These are phyloP conservation scores for Vitis rotundifolia DNA, from an alignment of 164 flowering plant genomes.

Conservation along the genomic window DNA sequence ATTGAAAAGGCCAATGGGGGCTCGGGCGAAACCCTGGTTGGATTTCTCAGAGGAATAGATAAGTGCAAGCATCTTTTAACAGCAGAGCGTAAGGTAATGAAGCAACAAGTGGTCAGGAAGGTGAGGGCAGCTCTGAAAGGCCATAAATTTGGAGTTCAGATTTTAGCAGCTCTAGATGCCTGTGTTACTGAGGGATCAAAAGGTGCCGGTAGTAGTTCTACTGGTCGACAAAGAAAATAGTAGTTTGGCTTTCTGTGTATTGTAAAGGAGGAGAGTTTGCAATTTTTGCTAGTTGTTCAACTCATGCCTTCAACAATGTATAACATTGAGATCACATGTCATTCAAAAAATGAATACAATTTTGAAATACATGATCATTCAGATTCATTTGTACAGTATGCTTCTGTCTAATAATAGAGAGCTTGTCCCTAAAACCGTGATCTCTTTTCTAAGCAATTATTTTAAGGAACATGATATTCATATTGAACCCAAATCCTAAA, in stretches of 20 bases:
- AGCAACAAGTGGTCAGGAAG: constrained; percentile 46
- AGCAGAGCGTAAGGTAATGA: constrained; percentile 46
- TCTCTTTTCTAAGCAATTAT: too few species aligned
- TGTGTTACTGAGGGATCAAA: constrained; percentile 37
- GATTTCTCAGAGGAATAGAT: constrained; percentile 42
- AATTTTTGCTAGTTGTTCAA: not conserved
- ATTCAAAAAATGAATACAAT: not conserved
- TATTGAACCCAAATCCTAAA: too few species aligned
- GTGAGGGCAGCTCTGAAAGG: constrained; percentile 36
- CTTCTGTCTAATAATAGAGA: too few species aligned
- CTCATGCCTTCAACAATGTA: not conserved
- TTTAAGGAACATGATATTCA: too few species aligned
- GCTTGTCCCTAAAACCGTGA: too few species aligned
- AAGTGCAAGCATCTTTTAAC: constrained; percentile 43
- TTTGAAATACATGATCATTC: not conserved
- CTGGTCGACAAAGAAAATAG: constrained; percentile 25
- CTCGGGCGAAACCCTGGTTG: constrained; percentile 30
- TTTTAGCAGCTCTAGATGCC: constrained; percentile 38
- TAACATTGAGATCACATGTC: not conserved
- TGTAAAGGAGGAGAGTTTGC: not conserved
- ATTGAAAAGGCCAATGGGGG: constrained; percentile 31
- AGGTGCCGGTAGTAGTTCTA: constrained; percentile 23
- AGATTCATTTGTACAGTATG: too few species aligned
- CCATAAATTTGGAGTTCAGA: constrained; percentile 35
- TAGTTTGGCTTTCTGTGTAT: not conserved